Base-by-base conservation (phyloP, 2,329 filamentous ascomycete species). In the Penicillium sp. region DNA sequence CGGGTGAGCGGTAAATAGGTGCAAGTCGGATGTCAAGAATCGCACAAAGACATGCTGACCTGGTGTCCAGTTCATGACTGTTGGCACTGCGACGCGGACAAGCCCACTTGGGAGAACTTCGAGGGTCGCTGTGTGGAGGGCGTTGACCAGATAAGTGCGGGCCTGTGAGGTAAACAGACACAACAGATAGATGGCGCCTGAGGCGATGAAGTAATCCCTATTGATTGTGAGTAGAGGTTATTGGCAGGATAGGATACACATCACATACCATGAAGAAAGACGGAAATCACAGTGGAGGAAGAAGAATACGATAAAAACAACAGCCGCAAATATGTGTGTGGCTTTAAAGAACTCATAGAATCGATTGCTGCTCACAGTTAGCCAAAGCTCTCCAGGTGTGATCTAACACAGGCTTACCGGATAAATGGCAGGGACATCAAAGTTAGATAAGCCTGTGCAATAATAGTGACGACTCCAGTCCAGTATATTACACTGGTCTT, bases 331-430 rank as follows among this genome's bases (percentile, higher is more conserved):
- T 48, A 81, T 77, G 61, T 85, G 83, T 0, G 80, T 78, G 0
- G 73, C 75, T 58, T 85, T 85, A 78, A 85, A 85, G 62, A 82
- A 81, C 56, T 86, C 83, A 63, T 85, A 85, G 55, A 72, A 79
- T 1, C 77, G 72, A 48, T 79, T 79, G 2, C 82, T 82, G 43
- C 6, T 2, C 12, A 12, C 2, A 18, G 35, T 55, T 42, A 42
- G 53, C 37, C 31, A 12, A 27, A 18, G 11, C 26, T 7, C 22
- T 20, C 41, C 25, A 12, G 4, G 8, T 8, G 14, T 35, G 23
- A 3, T 53, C 6, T 6, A 20, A 14, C n/a, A 7, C 6, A 14
- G 14, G 9, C 72, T 58, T 62, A 83, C 79, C 82, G 73, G 42
- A 85, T 76, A 18, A 69, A 74, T 15, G 76, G 75, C 27, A 82